Evolutionary conservation across 108 stramenopile species (phyloP), one percentile per base, ranked within the genome.

Genomic region (Cyclostephanos invisitatus): DNA sequence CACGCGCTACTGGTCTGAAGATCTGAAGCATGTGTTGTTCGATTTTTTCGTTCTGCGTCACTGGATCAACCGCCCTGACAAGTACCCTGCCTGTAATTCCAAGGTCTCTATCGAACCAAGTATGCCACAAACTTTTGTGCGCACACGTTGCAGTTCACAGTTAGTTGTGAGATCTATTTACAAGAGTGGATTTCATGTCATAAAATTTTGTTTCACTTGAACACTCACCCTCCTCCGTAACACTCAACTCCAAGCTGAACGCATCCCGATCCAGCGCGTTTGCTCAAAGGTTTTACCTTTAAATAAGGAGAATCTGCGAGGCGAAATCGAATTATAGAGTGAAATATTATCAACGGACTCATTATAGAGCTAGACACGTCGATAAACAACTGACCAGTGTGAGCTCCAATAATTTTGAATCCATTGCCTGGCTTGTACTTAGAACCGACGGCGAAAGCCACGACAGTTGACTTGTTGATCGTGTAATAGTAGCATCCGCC

Each of bases 401-500:
- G 88, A 14, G 86, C 97, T 20, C 95, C 97, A 56, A 97, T 80
- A 11, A 96, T 73, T 68, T 91, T 90, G 70, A 96, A 97, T 2
- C 94, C 96, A n/a, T 78, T 77, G 17, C 75, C 78, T 42, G 84
- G 62, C 47, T 77, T 59, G 74, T 77, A 87, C 42, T 87, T 71
- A 14, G 74, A 77, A 22, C 98, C 96, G n/a, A 97, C 95, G 17
- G 84, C 75, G 78, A 98, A 97, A 29, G 97, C 98, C n/a, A 97
- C 92, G 54, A 98, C 53, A 5, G 95, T 93, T 38, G 92, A 92
- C 62, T 88, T 86, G 70, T 98, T 93, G 4, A 94, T 71, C 1
- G 96, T 97, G 82, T 94, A 97, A 75, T 91, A 97, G 75, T 98
- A 98, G 72, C 93, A 96, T 22, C 98, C 96, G 35, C 69, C 70